A percentile compares a stretch with the other conserved stretches of the same genome.
phyloP scores from a whole-genome alignment of 352 stramenopile species.

The Phytophthora citrophthora region DNA sequence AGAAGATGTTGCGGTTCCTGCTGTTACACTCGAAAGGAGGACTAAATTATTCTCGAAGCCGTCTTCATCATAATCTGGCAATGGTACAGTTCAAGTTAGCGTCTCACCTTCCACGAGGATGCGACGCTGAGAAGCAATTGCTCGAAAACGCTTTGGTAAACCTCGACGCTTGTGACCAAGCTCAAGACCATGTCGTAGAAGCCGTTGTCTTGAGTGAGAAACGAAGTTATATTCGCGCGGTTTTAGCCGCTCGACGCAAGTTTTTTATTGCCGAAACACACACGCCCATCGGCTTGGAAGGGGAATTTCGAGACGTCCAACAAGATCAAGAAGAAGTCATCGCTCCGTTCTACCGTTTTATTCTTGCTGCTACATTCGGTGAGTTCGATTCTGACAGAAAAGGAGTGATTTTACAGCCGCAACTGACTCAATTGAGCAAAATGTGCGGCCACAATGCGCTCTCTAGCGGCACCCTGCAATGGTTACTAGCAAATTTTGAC shows the following conservation, averaged over 20 bases:
- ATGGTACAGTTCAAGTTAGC: constrained; percentile 66
- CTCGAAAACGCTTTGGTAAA: constrained; percentile 52
- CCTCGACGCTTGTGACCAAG: constrained; percentile 31
- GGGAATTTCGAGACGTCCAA: constrained; percentile 5
- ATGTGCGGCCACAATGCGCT: constrained; percentile 40
- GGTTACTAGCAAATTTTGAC: constrained; percentile 69
- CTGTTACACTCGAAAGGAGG: constrained; percentile 24
- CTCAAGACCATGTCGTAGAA: constrained; percentile 5
- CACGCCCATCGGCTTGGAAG: not conserved
- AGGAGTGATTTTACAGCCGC: constrained; percentile 33
- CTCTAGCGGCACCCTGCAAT: constrained; percentile 38
- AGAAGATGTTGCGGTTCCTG: constrained; percentile 57
- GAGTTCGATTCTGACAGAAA: constrained; percentile 47
- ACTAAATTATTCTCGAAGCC: constrained; percentile 25
- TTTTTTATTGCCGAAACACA: constrained; percentile 61
- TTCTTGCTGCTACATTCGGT: constrained; percentile 58
- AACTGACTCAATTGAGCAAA: constrained; percentile 59
- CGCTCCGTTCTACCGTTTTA: constrained; percentile 71
- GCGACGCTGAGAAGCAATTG: constrained; percentile 55
- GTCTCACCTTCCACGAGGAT: constrained; percentile 56
- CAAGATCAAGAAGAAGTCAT: constrained; percentile 42
- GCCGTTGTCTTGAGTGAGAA: constrained; percentile 8
- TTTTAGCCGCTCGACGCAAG: constrained; percentile 50
- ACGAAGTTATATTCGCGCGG: constrained; percentile 52
- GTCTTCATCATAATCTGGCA: constrained; percentile 42